Percentiles rank a stretch among this genome's conserved stretches.
Evolutionary conservation across 1,284 basidiomycete genomes (phyloP).

Genomic region (Moesziomyces globuligerus): DNA sequence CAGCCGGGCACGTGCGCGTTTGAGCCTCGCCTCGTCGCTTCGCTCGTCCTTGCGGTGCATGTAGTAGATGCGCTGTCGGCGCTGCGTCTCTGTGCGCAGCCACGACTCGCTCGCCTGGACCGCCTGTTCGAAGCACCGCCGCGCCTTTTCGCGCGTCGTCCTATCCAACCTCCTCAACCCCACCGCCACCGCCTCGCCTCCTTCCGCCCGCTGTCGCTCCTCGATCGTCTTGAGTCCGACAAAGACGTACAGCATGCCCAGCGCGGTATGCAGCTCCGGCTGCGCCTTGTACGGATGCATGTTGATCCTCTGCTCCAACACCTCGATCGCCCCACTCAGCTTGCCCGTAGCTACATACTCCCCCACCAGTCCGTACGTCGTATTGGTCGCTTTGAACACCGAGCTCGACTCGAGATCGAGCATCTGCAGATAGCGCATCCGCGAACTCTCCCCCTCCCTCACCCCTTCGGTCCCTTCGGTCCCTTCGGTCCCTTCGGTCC

Average conservation of each 20-base stretch:
- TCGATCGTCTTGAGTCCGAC: constrained; percentile 16
- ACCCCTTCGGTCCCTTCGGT: background rate
- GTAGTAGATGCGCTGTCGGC: constrained; percentile 23
- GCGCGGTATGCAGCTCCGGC: constrained; percentile 15
- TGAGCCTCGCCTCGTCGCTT: constrained; percentile 2
- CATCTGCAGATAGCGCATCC: constrained; percentile 5
- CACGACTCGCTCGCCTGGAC: constrained; percentile 6
- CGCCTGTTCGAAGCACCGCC: constrained; percentile 24
- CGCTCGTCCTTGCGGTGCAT: constrained; percentile 8
- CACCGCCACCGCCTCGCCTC: constrained; percentile 1
- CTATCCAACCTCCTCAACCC: constrained; percentile 18
- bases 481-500: no score
- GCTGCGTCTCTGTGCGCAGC: constrained; percentile 5
- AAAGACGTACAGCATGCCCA: constrained; percentile 38
- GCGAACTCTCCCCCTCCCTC: background rate
- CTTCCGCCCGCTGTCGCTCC: background rate
- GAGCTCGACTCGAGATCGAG: constrained; percentile 13
- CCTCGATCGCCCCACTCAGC: constrained; percentile 27
- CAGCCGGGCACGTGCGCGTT: constrained; percentile 1
- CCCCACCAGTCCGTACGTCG: constrained; percentile 11
- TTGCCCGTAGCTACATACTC: constrained; percentile 17
- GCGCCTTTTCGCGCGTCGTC: constrained; percentile 15
- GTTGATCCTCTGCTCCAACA: constrained; percentile 27
- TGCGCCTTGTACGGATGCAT: constrained; percentile 26
- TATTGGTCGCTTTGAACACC: constrained; percentile 16